A percentile compares a stretch with the other conserved stretches of the same genome.
These are phyloP conservation scores for Hevea brasiliensis DNA, from an alignment of 345 rosid species.

Conservation along the genomic window DNA sequence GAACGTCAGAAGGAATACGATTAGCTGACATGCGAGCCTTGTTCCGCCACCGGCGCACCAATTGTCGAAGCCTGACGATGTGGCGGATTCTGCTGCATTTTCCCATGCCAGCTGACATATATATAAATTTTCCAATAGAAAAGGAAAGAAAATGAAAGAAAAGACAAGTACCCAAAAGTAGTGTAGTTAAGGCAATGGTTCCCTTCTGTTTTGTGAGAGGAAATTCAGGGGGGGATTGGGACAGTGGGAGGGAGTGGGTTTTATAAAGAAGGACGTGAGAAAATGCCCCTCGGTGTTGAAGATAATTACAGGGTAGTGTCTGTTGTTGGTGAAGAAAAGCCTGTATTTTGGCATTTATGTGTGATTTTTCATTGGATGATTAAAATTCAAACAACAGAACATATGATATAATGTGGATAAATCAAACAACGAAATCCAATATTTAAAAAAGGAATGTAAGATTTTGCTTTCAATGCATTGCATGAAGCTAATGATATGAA, in stretches of 20 bases:
- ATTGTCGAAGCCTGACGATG: slow-evolving; percentile 84
- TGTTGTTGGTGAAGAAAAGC: slow-evolving; percentile 12
- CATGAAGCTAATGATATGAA: slow-evolving; percentile 10
- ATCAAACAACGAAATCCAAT: slow-evolving; percentile 8
- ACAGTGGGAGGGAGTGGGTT: slow-evolving; percentile 23
- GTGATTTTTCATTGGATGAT: background rate
- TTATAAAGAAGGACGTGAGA: slow-evolving; percentile 31
- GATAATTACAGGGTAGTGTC: slow-evolving; percentile 42
- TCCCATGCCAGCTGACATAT: slow-evolving; percentile 52
- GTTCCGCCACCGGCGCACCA: slow-evolving; percentile 85
- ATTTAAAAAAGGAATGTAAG: background rate
- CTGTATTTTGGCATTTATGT: background rate
- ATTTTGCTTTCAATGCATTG: slow-evolving; percentile 21
- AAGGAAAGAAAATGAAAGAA: background rate
- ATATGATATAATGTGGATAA: slow-evolving; percentile 10
- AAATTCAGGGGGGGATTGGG: slow-evolving; percentile 28
- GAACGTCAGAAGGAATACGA: slow-evolving; percentile 76
- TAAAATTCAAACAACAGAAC: background rate
- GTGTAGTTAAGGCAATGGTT: background rate
- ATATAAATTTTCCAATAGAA: background rate
- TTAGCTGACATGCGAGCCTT: slow-evolving; percentile 67
- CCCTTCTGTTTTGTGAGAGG: background rate
- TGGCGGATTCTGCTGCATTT: slow-evolving; percentile 94
- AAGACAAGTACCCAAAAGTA: too few relatives aligned
- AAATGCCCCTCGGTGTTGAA: slow-evolving; percentile 36